phyloP scores from a whole-genome alignment of 768 basidiomycete genomes.

The Tulasnella sp. region DNA sequence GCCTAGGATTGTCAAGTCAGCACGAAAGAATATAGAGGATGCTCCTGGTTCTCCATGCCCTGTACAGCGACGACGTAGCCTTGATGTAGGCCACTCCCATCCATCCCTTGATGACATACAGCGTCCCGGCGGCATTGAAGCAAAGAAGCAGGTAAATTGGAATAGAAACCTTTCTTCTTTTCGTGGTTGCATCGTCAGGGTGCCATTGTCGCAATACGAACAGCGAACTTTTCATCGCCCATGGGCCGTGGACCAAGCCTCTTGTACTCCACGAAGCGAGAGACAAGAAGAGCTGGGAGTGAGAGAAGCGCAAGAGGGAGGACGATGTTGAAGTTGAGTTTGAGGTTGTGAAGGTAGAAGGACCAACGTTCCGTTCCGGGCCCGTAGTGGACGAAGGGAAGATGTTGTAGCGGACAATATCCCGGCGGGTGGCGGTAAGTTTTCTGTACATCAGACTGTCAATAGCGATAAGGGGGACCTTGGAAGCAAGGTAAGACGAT shows the following conservation, averaged over 20 bases:
- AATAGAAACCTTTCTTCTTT: too few species aligned
- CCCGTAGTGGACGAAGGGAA: slow-evolving; percentile 75
- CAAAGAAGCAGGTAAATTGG: slow-evolving; percentile 88
- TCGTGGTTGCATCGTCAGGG: slow-evolving; percentile 80
- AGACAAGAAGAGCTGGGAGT: slow-evolving; percentile 71
- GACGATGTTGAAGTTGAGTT: slow-evolving; percentile 91
- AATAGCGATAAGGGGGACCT: slow-evolving; percentile 80
- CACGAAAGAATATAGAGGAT: background rate
- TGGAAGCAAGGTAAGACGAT: slow-evolving; percentile 28
- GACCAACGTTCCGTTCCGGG: slow-evolving; percentile 81
- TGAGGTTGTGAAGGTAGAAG: slow-evolving; percentile 84
- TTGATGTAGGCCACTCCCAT: slow-evolving; percentile 71
- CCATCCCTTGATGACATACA: slow-evolving; percentile 86
- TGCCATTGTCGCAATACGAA: slow-evolving; percentile 66
- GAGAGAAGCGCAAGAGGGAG: slow-evolving; percentile 76
- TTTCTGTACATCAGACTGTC: slow-evolving; percentile 87
- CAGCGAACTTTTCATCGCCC: slow-evolving; percentile 66
- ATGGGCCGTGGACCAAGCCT: slow-evolving; percentile 52
- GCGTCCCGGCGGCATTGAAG: slow-evolving; percentile 87
- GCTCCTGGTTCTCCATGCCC: slow-evolving; percentile 49
- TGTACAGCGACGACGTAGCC: slow-evolving; percentile 78
- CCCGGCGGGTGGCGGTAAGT: slow-evolving; percentile 78
- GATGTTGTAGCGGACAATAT: slow-evolving; percentile 91
- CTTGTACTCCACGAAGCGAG: slow-evolving; percentile 68
- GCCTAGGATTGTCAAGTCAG: too few species aligned